Base-by-base conservation (phyloP, 1,284 basidiomycete genomes). In the Fomitopsis palustris region DNA sequence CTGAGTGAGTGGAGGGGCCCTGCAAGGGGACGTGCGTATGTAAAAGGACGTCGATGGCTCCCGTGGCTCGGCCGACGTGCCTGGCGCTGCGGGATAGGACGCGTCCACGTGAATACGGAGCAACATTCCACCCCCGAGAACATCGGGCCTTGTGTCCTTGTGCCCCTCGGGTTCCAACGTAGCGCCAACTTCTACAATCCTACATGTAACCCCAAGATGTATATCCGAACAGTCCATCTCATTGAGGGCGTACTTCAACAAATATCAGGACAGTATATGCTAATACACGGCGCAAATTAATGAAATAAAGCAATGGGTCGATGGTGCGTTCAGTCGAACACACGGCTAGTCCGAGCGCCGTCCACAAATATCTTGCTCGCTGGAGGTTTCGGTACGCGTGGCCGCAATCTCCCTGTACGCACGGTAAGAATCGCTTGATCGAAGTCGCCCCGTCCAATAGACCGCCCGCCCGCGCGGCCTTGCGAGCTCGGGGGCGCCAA, bases 341-440 rank as follows among this genome's bases (percentile, higher is more conserved):
- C 65, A 54, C 77, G 74, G 66, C 77, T 80, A 29, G 73, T 71
- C 54, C 80, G 69, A 33, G 77, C 77, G 16, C 88, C 88, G 65
- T 94, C 92, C 47, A 92, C 66, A 67, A 95, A 94, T 35, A 95
- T 90, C 78, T 89, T 92, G 76, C 85, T 92, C 49, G 83, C 69
- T 4, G 82, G 78, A 33, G 78, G 72, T 33, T 82, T 77, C 12
- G 75, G 69, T 39, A 77, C 75, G 23, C 86, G 77, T 54, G 77
- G 75, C 64, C 86, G 77, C 58, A 85, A 76, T 60, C 82, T 82
- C 16, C 87, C 89, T 31, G 85, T 81, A 37, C 87, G 85, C 76
- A 95, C 84, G 61, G 87, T 93, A 37, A 89, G 84, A 54, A 95
- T 89, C 8, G 90, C 90, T 66, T 90, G 84, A 65, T 95, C 92